Conservation (phyloP, 148 eudicot genomes). For the Rheum nobile region DNA sequence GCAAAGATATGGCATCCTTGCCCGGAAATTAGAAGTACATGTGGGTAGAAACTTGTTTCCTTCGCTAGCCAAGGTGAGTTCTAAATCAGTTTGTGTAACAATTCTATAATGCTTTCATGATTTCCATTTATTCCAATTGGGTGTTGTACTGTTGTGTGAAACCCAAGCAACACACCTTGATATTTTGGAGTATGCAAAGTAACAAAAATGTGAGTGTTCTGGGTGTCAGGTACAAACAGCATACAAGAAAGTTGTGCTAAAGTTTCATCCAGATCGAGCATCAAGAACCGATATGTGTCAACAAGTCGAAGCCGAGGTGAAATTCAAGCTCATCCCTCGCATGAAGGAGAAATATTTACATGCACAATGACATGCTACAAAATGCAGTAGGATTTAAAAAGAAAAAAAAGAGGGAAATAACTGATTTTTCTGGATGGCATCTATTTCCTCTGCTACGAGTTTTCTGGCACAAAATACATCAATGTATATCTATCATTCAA, state of each 20-base stretch:
- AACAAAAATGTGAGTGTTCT: not conserved
- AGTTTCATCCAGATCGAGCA: constrained; percentile 83
- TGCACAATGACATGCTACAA: too few relatives aligned
- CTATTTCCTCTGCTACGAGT: too few relatives aligned
- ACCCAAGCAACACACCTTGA: too few relatives aligned
- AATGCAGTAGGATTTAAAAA: not conserved
- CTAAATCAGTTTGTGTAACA: not conserved
- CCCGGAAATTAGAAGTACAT: constrained; percentile 45
- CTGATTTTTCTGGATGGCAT: too few relatives aligned
- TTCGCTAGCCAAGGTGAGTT: constrained; percentile 44
- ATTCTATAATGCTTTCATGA: not conserved
- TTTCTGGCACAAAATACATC: not conserved
- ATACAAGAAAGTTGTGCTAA: constrained; percentile 62
- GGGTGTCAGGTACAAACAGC: constrained; percentile 68
- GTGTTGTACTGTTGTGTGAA: too few relatives aligned
- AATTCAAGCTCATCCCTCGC: constrained; percentile 75
- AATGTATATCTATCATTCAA: not conserved
- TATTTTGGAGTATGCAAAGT: not conserved
- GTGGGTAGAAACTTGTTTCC: constrained; percentile 33
- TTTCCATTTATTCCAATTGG: too few relatives aligned
- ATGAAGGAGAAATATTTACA: constrained; percentile 55
- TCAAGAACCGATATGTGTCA: constrained; percentile 50
- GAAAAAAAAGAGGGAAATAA: not conserved
- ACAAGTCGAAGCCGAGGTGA: constrained; percentile 95
- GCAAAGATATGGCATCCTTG: constrained; percentile 52